These are phyloP conservation scores for Grigorovia transvaalensis DNA, from an alignment of 805 yeast species.

Conservation along the genomic window DNA sequence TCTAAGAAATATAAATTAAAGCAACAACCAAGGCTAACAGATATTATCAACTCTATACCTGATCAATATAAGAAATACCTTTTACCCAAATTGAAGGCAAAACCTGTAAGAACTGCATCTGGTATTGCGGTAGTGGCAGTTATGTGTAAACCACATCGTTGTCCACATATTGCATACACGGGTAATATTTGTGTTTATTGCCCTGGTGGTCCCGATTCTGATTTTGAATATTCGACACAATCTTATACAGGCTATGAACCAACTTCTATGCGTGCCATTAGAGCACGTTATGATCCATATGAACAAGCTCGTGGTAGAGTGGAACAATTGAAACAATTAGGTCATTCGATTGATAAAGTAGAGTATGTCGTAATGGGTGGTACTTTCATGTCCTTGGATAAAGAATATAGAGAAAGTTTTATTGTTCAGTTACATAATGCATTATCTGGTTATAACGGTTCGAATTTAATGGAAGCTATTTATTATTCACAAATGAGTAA, in stretches of 20 bases:
- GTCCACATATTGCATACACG: constrained; percentile 98
- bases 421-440: constrained; percentile 91
- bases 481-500: constrained; percentile 83
- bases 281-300: constrained; percentile 96
- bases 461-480: constrained; percentile 82
- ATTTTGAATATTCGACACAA: constrained; percentile 95
- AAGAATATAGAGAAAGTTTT: constrained; percentile 80
- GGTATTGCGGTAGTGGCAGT: constrained; percentile 99
- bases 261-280: constrained; percentile 97
- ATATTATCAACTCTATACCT: constrained; percentile 89
- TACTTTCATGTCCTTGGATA: constrained; percentile 91
- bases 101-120: constrained; percentile 95
- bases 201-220: constrained; percentile 99
- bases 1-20: constrained; percentile 87
- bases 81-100: constrained; percentile 91
- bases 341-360: constrained; percentile 94
- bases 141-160: constrained; percentile 98
- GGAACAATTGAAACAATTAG: constrained; percentile 88
- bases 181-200: constrained; percentile 98
- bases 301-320: constrained; percentile 97
- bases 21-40: constrained; percentile 89
- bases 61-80: constrained; percentile 89
- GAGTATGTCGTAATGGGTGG: constrained; percentile 99
- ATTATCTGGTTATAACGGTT: constrained; percentile 81
- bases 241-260: constrained; percentile 98